Base-by-base conservation (phyloP, 208 protist species). In the Porcisia deanei region DNA sequence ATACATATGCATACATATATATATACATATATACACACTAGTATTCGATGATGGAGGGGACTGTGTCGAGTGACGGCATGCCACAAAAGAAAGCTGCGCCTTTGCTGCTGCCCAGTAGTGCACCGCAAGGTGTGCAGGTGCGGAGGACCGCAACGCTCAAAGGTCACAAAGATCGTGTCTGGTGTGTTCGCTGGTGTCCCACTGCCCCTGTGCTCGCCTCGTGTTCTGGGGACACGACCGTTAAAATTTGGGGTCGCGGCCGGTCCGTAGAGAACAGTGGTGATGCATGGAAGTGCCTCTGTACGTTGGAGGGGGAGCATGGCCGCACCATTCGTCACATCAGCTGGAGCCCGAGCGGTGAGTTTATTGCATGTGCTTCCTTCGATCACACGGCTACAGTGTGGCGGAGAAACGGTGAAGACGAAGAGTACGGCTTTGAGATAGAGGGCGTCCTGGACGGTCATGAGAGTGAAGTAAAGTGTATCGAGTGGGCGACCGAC, bases 381-480 rank as follows among this genome's bases (percentile, higher is more conserved):
- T 97, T 97, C 74, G 94, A 96, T 55, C 83, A 90, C 74, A 95
- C 91, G 3, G 90, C 83, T 37, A 92, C 80, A 43, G 88, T 97
- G 53, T 97, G 91, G 90, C 83, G 83, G 53, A 82, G 88, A 49
- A 61, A 82, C 60, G 55, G n/a, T 14, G 63, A 79, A 43, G 59
- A 73, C 49, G 73, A 45, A 16, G 74, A 57, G 54, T 91, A 83
- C 67, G 81, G 83, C n/a, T 93, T 93, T 66, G 87, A 88, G 45
- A 73, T 96, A 20, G 92, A 96, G 76, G 85, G 85, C 65, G 71
- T 93, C 45, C 86, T 95, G 41, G 91, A 98, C 65, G 96, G 94
- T 9, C 96, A 98, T 79, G 94, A 98, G 76, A 97, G 87, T 75
- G 96, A 98, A 73, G 87, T 98, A 25, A 98, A 98, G 85, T 96